Conservation (phyloP, 768 basidiomycete genomes). For the Clitopilus hobsonii region DNA sequence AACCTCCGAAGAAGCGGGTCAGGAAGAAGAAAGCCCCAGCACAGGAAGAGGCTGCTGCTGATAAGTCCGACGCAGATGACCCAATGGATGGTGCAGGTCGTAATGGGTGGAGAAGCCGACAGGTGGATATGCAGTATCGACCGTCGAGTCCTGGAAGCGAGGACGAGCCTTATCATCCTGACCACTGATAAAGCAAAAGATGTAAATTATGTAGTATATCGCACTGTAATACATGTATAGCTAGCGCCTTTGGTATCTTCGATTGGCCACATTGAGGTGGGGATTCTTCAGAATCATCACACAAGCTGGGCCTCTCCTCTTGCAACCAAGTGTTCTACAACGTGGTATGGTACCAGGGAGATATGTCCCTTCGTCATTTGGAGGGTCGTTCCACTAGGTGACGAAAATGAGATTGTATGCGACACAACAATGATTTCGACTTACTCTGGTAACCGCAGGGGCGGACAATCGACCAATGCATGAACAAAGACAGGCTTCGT, state of each 20-base stretch:
- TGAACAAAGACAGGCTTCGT: slow-evolving; percentile 77
- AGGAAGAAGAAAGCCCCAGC: slow-evolving; percentile 34
- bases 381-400: slow-evolving; percentile 54
- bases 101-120: slow-evolving; percentile 10
- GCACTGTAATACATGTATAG: slow-evolving; percentile 5
- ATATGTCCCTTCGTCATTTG: slow-evolving; percentile 81
- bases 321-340: slow-evolving; percentile 69
- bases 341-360: slow-evolving; percentile 70
- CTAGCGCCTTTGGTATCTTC: too few species aligned
- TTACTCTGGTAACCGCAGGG: slow-evolving; percentile 65
- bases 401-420: background rate
- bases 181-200: slow-evolving; percentile 16
- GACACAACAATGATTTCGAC: slow-evolving; percentile 19
- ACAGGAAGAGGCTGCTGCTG: slow-evolving; percentile 26
- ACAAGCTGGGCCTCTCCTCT: slow-evolving; percentile 77
- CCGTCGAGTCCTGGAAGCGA: slow-evolving; percentile 33
- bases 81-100: slow-evolving; percentile 4
- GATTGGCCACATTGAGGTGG: too few species aligned
- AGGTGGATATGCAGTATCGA: slow-evolving; percentile 25
- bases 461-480: slow-evolving; percentile 67
- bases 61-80: slow-evolving; percentile 6
- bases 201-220: slow-evolving; percentile 14
- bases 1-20: slow-evolving; percentile 43
- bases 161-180: slow-evolving; percentile 39
- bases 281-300: slow-evolving; percentile 22